A percentile compares a stretch with the other conserved stretches of the same genome.
These are phyloP conservation scores for Alternaria angustiovoidea DNA, from an alignment of 2,329 filamentous ascomycete species.

Conservation along the genomic window DNA sequence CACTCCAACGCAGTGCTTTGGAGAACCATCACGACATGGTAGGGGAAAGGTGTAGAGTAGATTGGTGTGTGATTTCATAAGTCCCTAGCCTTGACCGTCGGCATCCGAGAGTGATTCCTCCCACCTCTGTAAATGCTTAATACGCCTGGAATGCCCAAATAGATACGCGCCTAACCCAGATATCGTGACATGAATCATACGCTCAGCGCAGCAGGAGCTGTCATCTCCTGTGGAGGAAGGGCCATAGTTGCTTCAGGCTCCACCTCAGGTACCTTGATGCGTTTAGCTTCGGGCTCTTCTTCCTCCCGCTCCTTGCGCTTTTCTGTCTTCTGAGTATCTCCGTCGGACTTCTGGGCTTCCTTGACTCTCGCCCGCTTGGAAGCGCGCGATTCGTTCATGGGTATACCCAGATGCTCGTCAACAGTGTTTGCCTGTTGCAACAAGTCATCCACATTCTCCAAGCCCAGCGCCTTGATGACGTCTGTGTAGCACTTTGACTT, in stretches of 20 bases:
- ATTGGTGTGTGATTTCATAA: too few species aligned
- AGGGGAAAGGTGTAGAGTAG: too few species aligned
- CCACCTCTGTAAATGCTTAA: conserved; percentile 25
- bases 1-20: too few species aligned
- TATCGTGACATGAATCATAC: conserved; percentile 14
- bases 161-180: neutral
- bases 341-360: conserved; percentile 25
- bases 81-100: too few species aligned
- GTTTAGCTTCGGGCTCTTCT: conserved; percentile 35
- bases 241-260: conserved; percentile 12
- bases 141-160: conserved; percentile 22
- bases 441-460: conserved; percentile 71
- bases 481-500: conserved; percentile 75
- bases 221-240: conserved; percentile 25
- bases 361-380: conserved; percentile 55
- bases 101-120: neutral
- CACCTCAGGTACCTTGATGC: conserved; percentile 36
- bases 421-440: conserved; percentile 69
- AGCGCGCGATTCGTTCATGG: conserved; percentile 59
- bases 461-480: conserved; percentile 70
- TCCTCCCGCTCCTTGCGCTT: conserved; percentile 25
- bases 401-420: conserved; percentile 70
- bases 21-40: too few species aligned
- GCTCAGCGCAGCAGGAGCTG: conserved; percentile 28
- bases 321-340: conserved; percentile 26